Conservation (phyloP, 2,329 filamentous ascomycete species). For the Aspergillus latus region DNA sequence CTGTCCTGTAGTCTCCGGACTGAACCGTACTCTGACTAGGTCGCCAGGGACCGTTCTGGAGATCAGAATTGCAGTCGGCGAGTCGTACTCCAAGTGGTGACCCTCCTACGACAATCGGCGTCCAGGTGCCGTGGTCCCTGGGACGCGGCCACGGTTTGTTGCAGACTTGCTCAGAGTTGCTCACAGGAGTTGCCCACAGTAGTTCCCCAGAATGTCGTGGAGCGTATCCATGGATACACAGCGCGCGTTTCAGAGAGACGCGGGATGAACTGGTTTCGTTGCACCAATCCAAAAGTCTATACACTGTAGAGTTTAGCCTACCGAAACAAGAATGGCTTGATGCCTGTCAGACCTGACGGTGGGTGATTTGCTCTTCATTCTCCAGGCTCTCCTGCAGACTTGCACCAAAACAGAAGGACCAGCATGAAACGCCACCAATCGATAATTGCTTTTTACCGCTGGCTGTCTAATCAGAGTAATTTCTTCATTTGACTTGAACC, state of each 20-base stretch:
- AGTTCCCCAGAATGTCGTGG: background rate
- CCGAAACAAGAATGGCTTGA: background rate
- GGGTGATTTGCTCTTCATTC: background rate
- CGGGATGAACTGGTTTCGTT: background rate
- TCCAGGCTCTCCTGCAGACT: background rate
- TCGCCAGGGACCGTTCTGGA: background rate
- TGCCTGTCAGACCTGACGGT: background rate
- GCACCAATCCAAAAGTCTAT: background rate
- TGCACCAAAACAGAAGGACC: background rate
- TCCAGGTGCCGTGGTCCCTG: background rate
- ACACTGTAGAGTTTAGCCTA: background rate
- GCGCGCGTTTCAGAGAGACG: background rate
- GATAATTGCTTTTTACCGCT: background rate
- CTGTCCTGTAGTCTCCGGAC: conserved; percentile 5
- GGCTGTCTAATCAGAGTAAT: too few relatives aligned
- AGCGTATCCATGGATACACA: background rate
- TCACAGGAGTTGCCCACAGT: background rate
- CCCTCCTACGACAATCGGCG: background rate
- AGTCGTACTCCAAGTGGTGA: background rate
- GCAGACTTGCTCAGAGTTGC: too few relatives aligned
- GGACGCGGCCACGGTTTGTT: too few relatives aligned
- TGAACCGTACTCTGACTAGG: background rate
- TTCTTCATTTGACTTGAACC: background rate
- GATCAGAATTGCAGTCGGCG: background rate
- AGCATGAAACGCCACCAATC: background rate